Evolutionary conservation across 164 flowering plant species (phyloP), one percentile per base, ranked within the genome.

Genomic region (Protea cynaroides): DNA sequence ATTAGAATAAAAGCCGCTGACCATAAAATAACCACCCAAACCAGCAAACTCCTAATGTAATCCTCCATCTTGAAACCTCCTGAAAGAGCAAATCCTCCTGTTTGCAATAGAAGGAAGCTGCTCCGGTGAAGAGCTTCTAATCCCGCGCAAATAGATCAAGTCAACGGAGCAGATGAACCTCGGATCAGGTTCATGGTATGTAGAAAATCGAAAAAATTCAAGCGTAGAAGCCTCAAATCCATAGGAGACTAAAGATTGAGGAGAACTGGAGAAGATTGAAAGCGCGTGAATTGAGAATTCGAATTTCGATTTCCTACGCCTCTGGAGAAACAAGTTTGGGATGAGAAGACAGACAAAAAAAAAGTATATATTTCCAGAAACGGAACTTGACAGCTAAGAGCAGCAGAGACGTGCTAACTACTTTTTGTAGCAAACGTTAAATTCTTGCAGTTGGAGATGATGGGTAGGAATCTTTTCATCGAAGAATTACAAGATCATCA

Each of bases 1-100:
- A 70, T 44, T 1, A 82, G 1, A 8, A 88, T 29, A 49, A 93
- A 87, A n/a, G 58, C 37, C 18, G 72, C 21, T 18, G 88, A 22
- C 98, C 97, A 90, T 69, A 80, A 77, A 59, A 88, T 17, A 0
- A 80, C 82, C 15, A 83, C 94, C 21, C 63, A 53, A 1, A 80
- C 63, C 0, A 88, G 62, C 53, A 79, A n/a, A 44, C 72, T 79
- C 43, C 75, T 52, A 7, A 81, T 59, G 61, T 87, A 69, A 37
- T 81, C 91, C 67, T 84, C 93, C 91, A 91, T 86, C 38, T 51
- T 15, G 18, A 49, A 0, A 38, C 17, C 36, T 3, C 58, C 9
- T 23, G 14, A 25, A 23, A 54, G 56, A 29, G 34, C 34, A 29
- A 29, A 19, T 13, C 23, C 15, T 8, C 23, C 23, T 23, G 22